Conservation (phyloP, 2,329 filamentous ascomycete species). For the Fusarium agapanthi region DNA sequence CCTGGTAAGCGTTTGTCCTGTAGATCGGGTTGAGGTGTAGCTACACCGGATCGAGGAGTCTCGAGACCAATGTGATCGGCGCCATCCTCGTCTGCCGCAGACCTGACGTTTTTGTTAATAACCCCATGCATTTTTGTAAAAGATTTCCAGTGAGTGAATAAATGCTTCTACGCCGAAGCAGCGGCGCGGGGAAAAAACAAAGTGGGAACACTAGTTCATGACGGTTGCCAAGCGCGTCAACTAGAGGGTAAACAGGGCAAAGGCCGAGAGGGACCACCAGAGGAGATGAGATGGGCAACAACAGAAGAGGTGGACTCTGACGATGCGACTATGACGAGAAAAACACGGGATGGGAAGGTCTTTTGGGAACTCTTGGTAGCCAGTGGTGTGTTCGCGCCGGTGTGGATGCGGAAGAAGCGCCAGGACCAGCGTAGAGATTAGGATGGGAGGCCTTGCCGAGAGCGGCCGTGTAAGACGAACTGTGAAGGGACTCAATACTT, state of each 20-base stretch:
- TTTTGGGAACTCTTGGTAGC: slow-evolving; percentile 36
- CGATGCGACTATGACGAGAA: slow-evolving; percentile 45
- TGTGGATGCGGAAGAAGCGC: slow-evolving; percentile 38
- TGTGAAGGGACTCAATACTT: slow-evolving; percentile 19
- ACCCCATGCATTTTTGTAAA: slow-evolving; percentile 55
- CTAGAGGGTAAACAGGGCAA: slow-evolving; percentile 41
- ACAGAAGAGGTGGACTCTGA: slow-evolving; percentile 38
- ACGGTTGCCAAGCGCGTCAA: slow-evolving; percentile 49
- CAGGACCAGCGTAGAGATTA: slow-evolving; percentile 24
- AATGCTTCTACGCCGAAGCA: slow-evolving; percentile 42
- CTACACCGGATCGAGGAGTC: slow-evolving; percentile 88
- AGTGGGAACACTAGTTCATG: slow-evolving; percentile 54
- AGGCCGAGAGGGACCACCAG: slow-evolving; percentile 33
- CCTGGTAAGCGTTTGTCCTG: slow-evolving; percentile 94
- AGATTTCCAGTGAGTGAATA: slow-evolving; percentile 42
- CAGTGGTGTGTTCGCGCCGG: slow-evolving; percentile 39
- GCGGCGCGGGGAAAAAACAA: slow-evolving; percentile 43
- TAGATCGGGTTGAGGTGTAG: slow-evolving; percentile 91
- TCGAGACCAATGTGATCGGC: slow-evolving; percentile 83
- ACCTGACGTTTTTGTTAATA: slow-evolving; percentile 64
- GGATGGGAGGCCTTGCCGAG: slow-evolving; percentile 41
- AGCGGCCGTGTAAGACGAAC: slow-evolving; percentile 40
- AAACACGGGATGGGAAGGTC: slow-evolving; percentile 43
- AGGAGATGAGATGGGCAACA: slow-evolving; percentile 31
- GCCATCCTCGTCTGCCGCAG: slow-evolving; percentile 73